Conservation (phyloP, 2,329 filamentous ascomycete genomes). For the Coleophoma eucalyptorum region DNA sequence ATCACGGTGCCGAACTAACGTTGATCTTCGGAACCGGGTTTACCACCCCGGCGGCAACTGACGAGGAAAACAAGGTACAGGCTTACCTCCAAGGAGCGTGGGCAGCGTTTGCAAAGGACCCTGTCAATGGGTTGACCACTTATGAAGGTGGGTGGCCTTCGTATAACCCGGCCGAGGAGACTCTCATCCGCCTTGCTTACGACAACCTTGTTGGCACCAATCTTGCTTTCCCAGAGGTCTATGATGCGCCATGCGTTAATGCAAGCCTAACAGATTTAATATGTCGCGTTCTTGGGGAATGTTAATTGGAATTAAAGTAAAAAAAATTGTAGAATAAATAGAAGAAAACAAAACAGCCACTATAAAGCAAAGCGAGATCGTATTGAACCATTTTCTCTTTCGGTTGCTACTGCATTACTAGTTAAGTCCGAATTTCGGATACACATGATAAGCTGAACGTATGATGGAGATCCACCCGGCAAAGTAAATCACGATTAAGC, state of each 20-base stretch:
- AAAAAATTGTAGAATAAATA: too few relatives aligned
- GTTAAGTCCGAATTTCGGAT: too few relatives aligned
- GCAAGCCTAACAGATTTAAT: background rate
- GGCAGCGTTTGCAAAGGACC: slow-evolving; percentile 30
- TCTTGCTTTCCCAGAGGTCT: slow-evolving; percentile 7
- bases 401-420: too few relatives aligned
- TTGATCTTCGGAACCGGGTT: slow-evolving; percentile 25
- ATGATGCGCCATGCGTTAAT: slow-evolving; percentile 16
- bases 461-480: too few relatives aligned
- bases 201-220: slow-evolving; percentile 16
- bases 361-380: too few relatives aligned
- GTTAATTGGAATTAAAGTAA: background rate
- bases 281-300: background rate
- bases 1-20: slow-evolving; percentile 25
- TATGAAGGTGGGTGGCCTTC: slow-evolving; percentile 20
- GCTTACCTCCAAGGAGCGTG: slow-evolving; percentile 27
- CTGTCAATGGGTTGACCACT: slow-evolving; percentile 20
- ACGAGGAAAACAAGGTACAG: slow-evolving; percentile 20
- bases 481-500: too few relatives aligned
- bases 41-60: slow-evolving; percentile 11
- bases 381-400: too few relatives aligned
- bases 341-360: too few relatives aligned
- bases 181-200: slow-evolving; percentile 19
- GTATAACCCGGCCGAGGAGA: slow-evolving; percentile 11
- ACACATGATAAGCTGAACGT: too few relatives aligned